Conservation (phyloP, 2,329 filamentous ascomycete species). For the Trichoderma citrinoviride region DNA sequence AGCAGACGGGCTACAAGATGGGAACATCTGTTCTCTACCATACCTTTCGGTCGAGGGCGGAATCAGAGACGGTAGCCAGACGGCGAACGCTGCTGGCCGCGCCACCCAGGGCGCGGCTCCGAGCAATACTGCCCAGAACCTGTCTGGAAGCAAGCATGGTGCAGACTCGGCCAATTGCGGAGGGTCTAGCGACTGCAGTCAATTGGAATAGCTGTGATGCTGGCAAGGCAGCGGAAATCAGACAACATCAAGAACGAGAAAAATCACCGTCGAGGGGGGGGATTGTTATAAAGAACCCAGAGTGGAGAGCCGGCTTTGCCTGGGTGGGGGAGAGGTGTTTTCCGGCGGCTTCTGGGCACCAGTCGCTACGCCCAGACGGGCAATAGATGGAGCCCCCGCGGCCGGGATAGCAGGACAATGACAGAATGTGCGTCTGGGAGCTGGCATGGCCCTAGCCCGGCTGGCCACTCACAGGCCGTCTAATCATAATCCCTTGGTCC, state of each 20-base stretch:
- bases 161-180: constrained; percentile 35
- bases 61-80: constrained; percentile 84
- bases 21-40: constrained; percentile 27
- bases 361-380: constrained; percentile 22
- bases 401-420: constrained; percentile 17
- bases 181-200: constrained; percentile 31
- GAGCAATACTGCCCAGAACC: constrained; percentile 63
- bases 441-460: constrained; percentile 10
- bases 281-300: constrained; percentile 29
- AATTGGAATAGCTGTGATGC: constrained; percentile 26
- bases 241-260: constrained; percentile 19
- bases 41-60: constrained; percentile 86
- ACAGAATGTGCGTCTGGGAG: constrained; percentile 18
- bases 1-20: not conserved
- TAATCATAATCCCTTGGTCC: constrained; percentile 29
- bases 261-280: constrained; percentile 21
- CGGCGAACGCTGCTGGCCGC: constrained; percentile 62
- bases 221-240: constrained; percentile 25
- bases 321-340: constrained; percentile 29
- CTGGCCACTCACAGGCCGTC: constrained; percentile 28
- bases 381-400: constrained; percentile 16
- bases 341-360: constrained; percentile 24
- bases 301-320: constrained; percentile 19
- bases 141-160: constrained; percentile 71
- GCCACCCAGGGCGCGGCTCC: constrained; percentile 54